Base-by-base conservation (phyloP, 495 filamentous ascomycete species). In the Podospora pseudopauciseta region DNA sequence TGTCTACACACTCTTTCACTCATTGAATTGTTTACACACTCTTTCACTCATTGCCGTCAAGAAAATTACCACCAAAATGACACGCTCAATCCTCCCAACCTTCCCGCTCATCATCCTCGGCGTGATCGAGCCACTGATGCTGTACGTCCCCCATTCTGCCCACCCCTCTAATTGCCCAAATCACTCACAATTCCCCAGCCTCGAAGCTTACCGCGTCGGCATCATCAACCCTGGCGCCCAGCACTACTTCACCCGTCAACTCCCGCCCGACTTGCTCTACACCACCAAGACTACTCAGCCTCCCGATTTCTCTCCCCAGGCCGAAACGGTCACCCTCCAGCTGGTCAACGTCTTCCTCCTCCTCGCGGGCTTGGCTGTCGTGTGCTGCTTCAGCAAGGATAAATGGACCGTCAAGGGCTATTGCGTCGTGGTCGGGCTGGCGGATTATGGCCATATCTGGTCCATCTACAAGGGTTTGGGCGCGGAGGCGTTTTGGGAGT, bases 381-480 rank as follows among this genome's bases (percentile, higher is more conserved):
- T 88, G 13, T 79, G 85, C 63, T 80, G 84, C 75, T 78, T 80
- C n/a, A 86, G 84, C 28, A 79, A 78, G 13, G 83, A 88, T 68
- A 78, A 82, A 5, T 73, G 69, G 23, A 84, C 87, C 1, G 75
- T 86, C 20, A 81, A 82, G 27, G 81, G 84, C 66, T 89, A 86
- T 68, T 70, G 90, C 6, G 64, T 84, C 5, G 84, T 79, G 5
- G 79, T 88, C 44, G 83, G 84, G 60, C 73, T 89, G 26, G 87
- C 82, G 4, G 89, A 90, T 73, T 77, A 88, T 62, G 88, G 88
- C 2, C 89, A 91, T 72, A 66, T 90, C n/a, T 87, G 79, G 68
- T 84, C 83, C 20, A 83, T 80, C 1, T 86, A 83, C 65, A 68
- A 77, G 27, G 85, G 76, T 6, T 80, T 90, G 71, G 88, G 87